A percentile compares a stretch with the other conserved stretches of the same genome.
Evolutionary conservation across 306 rosid genomes (phyloP).

Genomic region (Sesbania bispinosa): DNA sequence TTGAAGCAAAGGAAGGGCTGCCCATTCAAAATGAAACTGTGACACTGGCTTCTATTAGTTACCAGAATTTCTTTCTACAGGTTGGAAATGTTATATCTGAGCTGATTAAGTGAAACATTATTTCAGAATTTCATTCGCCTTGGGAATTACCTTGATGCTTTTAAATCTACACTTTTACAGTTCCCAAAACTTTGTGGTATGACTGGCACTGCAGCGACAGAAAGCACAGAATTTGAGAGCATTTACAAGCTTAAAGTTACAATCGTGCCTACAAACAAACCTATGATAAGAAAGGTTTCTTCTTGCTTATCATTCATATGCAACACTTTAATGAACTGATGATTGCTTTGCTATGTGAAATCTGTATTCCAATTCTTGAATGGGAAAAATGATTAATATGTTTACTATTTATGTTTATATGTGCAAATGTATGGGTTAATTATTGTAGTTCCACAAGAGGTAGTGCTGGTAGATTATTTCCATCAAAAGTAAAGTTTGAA

Average conservation of each 20-base stretch:
- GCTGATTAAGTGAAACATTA: constrained; percentile 8
- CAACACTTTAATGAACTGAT: constrained; percentile 4
- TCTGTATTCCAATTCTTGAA: background rate
- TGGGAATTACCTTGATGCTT: constrained; percentile 22
- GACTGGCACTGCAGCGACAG: constrained; percentile 99
- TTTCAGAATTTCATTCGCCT: constrained; percentile 17
- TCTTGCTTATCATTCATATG: constrained; percentile 22
- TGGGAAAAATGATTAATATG: constrained; percentile 18
- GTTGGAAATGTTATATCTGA: constrained; percentile 41
- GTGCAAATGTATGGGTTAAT: background rate
- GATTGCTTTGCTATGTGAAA: constrained; percentile 15
- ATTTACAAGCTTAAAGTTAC: constrained; percentile 97
- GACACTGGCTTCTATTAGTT: constrained; percentile 94
- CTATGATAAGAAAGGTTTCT: constrained; percentile 91
- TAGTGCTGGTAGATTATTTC: constrained; percentile 17
- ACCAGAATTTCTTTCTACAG: constrained; percentile 99
- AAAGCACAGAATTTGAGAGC: constrained; percentile 95
- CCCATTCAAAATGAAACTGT: constrained; percentile 97
- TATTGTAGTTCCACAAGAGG: background rate
- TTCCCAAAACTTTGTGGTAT: constrained; percentile 98
- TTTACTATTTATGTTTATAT: constrained; percentile 4
- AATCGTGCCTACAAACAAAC: constrained; percentile 93
- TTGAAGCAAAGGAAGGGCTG: constrained; percentile 96
- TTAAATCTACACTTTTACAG: constrained; percentile 40
- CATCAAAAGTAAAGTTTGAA: background rate